Conservation (phyloP, 2,329 filamentous ascomycete species). For the Paecilomyces dactylethromorphus region DNA sequence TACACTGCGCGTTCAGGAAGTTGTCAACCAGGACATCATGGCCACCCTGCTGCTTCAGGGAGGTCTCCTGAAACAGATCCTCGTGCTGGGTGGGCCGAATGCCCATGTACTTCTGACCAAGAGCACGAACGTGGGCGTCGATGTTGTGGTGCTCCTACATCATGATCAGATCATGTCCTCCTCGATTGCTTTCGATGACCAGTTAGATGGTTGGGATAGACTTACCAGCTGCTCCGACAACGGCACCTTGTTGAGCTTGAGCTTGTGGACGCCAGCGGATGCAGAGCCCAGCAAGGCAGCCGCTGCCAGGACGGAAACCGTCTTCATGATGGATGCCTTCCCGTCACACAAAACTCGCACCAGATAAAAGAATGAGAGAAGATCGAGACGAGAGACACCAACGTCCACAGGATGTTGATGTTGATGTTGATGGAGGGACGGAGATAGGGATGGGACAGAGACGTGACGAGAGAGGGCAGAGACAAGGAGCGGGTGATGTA, state of each 20-base stretch:
- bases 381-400: constrained; percentile 1
- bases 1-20: constrained; percentile 99
- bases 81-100: constrained; percentile 61
- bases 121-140: constrained; percentile 69
- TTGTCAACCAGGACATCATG: constrained; percentile 90
- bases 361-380: background rate
- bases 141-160: constrained; percentile 68
- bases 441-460: constrained; percentile 23
- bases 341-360: background rate
- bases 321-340: constrained; percentile 63
- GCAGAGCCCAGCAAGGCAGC: constrained; percentile 75
- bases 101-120: constrained; percentile 96
- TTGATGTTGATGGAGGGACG: constrained; percentile 17
- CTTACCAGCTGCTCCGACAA: constrained; percentile 86
- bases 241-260: constrained; percentile 96
- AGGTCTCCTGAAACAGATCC: constrained; percentile 72
- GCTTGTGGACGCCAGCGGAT: constrained; percentile 83
- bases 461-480: constrained; percentile 19
- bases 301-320: constrained; percentile 69
- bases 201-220: constrained; percentile 14
- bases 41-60: constrained; percentile 56
- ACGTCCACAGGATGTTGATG: constrained; percentile 6
- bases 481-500: constrained; percentile 14
- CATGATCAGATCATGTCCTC: constrained; percentile 7
- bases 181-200: constrained; percentile 1